These are phyloP conservation scores for Leucosporidium creatinivorum DNA, from an alignment of 768 basidiomycete species.

Conservation along the genomic window DNA sequence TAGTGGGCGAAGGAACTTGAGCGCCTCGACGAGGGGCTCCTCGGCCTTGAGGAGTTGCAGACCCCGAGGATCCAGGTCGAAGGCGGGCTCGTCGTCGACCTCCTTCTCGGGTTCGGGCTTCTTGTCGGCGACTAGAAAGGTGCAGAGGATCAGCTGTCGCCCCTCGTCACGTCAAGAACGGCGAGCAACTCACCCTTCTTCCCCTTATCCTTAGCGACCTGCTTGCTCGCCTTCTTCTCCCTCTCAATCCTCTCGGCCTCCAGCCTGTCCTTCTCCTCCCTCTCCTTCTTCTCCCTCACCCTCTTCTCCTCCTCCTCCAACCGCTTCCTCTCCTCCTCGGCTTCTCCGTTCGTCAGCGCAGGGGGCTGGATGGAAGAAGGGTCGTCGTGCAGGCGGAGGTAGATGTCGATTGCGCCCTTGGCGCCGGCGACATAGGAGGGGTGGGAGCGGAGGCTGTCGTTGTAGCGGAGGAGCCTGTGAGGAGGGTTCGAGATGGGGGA, in stretches of 20 bases:
- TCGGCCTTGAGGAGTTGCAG: slow-evolving; percentile 56
- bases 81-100: slow-evolving; percentile 40
- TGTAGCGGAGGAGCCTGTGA: slow-evolving; percentile 68
- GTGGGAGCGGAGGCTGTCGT: slow-evolving; percentile 69
- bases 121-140: not conserved
- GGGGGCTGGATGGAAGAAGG: slow-evolving; percentile 43
- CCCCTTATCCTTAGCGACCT: slow-evolving; percentile 51
- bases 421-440: slow-evolving; percentile 68
- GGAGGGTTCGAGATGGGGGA: too few species aligned
- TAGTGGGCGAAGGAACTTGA: slow-evolving; percentile 62
- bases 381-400: slow-evolving; percentile 61
- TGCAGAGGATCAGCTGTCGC: too few species aligned
- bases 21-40: slow-evolving; percentile 67
- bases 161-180: too few species aligned
- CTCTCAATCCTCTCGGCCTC: slow-evolving; percentile 73
- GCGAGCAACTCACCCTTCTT: slow-evolving; percentile 56
- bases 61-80: slow-evolving; percentile 77
- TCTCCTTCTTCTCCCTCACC: slow-evolving; percentile 5
- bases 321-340: slow-evolving; percentile 10
- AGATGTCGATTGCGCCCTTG: slow-evolving; percentile 69
- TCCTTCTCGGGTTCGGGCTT: not conserved
- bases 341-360: slow-evolving; percentile 10
- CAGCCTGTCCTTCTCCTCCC: not conserved
- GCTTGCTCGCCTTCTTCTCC: slow-evolving; percentile 56
- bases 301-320: slow-evolving; percentile 4